Evolutionary conservation across 441 rosid species (phyloP).

Genomic region (Croton laevigatus): DNA sequence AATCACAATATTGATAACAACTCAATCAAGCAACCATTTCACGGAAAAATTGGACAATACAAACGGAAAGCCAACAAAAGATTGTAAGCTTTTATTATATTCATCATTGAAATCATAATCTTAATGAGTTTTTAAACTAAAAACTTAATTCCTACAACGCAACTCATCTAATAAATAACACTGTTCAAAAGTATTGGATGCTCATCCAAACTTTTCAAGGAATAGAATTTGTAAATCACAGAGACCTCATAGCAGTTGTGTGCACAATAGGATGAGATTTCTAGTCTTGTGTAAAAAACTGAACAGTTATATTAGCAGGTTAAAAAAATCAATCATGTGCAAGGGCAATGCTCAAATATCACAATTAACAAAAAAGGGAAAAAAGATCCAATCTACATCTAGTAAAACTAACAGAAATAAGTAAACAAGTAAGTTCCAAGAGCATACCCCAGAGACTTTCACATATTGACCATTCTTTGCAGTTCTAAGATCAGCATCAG

Average conservation of each 20-base stretch:
- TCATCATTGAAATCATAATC: no score
- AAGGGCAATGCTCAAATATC: background rate
- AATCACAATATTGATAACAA: background rate
- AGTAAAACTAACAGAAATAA: background rate
- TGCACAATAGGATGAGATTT: background rate
- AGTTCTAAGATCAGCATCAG: conserved; percentile 79
- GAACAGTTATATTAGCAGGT: background rate
- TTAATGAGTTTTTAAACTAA: background rate
- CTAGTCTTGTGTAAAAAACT: background rate
- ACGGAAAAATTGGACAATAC: background rate
- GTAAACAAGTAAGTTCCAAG: background rate
- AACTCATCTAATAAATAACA: background rate
- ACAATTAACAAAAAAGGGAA: background rate
- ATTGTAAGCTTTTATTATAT: background rate
- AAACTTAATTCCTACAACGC: background rate
- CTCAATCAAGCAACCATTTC: background rate
- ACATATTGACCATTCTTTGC: conserved; percentile 87
- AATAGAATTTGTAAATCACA: background rate
- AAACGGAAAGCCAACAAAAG: background rate
- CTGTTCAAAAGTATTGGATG: background rate
- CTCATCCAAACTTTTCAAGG: background rate
- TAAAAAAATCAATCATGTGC: background rate
- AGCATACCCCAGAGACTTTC: conserved; percentile 81
- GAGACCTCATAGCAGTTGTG: background rate
- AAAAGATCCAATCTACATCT: background rate